Percentiles rank a stretch among this genome's conserved stretches.
Conservation (phyloP, 495 filamentous ascomycete genomes). For the Choiromyces venosus region DNA sequence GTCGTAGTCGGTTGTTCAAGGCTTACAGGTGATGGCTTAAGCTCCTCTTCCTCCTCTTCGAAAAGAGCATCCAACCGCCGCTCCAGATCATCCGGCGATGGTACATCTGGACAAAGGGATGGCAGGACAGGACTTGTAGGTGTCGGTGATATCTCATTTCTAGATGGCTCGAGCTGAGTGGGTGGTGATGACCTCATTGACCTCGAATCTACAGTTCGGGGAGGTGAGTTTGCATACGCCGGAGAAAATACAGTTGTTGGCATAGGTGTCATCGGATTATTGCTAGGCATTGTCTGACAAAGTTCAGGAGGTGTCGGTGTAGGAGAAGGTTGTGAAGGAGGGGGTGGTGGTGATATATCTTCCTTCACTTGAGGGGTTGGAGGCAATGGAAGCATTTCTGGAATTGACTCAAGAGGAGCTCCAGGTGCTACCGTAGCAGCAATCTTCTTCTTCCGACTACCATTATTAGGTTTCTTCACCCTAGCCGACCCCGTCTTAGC, state of each 20-base stretch:
- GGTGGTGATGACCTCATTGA: slow-evolving; percentile 40
- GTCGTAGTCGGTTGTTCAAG: slow-evolving; percentile 24
- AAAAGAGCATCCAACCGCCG: slow-evolving; percentile 27
- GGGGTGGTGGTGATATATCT: slow-evolving; percentile 4
- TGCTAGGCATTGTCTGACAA: not conserved
- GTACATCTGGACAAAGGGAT: slow-evolving; percentile 18
- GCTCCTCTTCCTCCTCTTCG: slow-evolving; percentile 14
- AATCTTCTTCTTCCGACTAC: slow-evolving; percentile 29
- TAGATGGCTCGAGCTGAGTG: slow-evolving; percentile 26
- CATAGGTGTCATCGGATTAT: slow-evolving; percentile 4
- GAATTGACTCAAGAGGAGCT: slow-evolving; percentile 32
- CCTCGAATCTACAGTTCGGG: slow-evolving; percentile 27
- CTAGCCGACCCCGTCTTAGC: slow-evolving; percentile 27
- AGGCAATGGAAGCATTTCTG: slow-evolving; percentile 25
- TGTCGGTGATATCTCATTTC: slow-evolving; percentile 34
- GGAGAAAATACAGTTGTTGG: slow-evolving; percentile 18
- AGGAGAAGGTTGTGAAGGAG: slow-evolving; percentile 13
- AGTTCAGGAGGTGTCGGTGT: slow-evolving; percentile 7
- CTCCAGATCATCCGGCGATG: slow-evolving; percentile 10
- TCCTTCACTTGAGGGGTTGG: slow-evolving; percentile 18
- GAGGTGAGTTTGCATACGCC: slow-evolving; percentile 26
- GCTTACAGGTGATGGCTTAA: not conserved
- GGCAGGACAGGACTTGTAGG: slow-evolving; percentile 38
- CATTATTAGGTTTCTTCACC: slow-evolving; percentile 29
- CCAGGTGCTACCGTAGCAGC: slow-evolving; percentile 13